Conservation (phyloP, 176 grass and related monocot genomes). For the Miscanthus lutarioriparius region DNA sequence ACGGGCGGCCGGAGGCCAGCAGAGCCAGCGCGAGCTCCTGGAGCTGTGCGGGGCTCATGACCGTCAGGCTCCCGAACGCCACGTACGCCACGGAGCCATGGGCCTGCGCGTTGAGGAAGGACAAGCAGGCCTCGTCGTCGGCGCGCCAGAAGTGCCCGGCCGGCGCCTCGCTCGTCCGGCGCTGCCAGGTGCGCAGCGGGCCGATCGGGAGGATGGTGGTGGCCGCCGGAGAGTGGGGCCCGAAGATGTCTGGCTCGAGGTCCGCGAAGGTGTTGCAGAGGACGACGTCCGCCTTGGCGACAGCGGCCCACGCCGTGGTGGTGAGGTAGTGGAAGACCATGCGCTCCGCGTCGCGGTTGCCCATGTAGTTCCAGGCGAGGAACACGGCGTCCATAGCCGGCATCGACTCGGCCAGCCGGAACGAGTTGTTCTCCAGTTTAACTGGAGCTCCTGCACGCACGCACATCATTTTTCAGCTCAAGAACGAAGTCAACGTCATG, state of each 20-base stretch:
- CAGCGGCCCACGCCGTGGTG: not conserved
- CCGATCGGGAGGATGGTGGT: slow-evolving; percentile 35
- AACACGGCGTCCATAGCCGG: slow-evolving; percentile 23
- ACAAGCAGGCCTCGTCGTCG: slow-evolving; percentile 27
- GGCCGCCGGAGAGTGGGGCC: not conserved
- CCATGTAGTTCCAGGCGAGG: slow-evolving; percentile 40
- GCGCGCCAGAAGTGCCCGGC: slow-evolving; percentile 47
- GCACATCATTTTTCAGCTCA: not conserved
- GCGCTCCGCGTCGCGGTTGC: slow-evolving; percentile 21
- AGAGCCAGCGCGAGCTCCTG: slow-evolving; percentile 49
- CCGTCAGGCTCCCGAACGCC: slow-evolving; percentile 52
- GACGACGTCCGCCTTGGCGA: slow-evolving; percentile 28
- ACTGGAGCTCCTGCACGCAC: slow-evolving; percentile 13
- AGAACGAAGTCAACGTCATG: not conserved
- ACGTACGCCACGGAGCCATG: slow-evolving; percentile 43
- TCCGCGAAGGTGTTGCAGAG: slow-evolving; percentile 54
- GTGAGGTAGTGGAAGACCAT: slow-evolving; percentile 37
- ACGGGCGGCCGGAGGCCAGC: slow-evolving; percentile 22
- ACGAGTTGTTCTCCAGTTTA: slow-evolving; percentile 6
- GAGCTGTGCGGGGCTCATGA: slow-evolving; percentile 41
- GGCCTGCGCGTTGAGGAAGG: slow-evolving; percentile 56
- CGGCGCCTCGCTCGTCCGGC: not conserved
- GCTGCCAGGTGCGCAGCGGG: slow-evolving; percentile 40
- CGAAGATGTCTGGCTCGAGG: slow-evolving; percentile 38
- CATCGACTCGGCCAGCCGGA: not conserved